phyloP scores from a whole-genome alignment of 2,329 filamentous ascomycete genomes.

The Coleophoma eucalyptorum region DNA sequence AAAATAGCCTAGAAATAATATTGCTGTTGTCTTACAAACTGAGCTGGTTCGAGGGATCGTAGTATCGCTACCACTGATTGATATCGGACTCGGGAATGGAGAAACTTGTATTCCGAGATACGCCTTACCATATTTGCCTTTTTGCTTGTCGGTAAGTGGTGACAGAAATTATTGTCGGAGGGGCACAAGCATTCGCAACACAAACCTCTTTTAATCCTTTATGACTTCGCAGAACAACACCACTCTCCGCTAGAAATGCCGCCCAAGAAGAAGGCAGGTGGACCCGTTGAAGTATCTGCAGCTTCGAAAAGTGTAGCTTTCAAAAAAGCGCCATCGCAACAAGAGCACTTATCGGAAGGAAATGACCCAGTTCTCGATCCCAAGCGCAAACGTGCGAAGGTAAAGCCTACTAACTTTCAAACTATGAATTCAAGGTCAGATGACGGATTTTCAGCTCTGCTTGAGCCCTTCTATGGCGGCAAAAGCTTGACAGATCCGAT shows the following conservation, averaged over 20 bases:
- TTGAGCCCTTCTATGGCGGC: slow-evolving; percentile 67
- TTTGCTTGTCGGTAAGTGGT: too few relatives aligned
- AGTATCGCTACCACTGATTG: too few relatives aligned
- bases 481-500: slow-evolving; percentile 67
- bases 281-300: slow-evolving; percentile 16
- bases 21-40: too few relatives aligned
- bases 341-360: background rate
- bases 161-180: background rate
- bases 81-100: too few relatives aligned
- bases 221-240: background rate
- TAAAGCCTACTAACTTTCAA: slow-evolving; percentile 13
- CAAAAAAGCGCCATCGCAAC: slow-evolving; percentile 5
- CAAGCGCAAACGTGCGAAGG: slow-evolving; percentile 20
- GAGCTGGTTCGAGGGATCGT: too few relatives aligned
- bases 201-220: background rate
- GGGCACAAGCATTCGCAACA: background rate
- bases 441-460: slow-evolving; percentile 55
- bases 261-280: slow-evolving; percentile 20
- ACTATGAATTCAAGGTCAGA: slow-evolving; percentile 13
- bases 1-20: too few relatives aligned
- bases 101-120: too few relatives aligned
- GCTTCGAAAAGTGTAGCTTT: slow-evolving; percentile 7
- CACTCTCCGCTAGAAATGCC: slow-evolving; percentile 12
- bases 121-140: too few relatives aligned
- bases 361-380: slow-evolving; percentile 8